phyloP scores from a whole-genome alignment of 2,329 filamentous ascomycete species.

The Hypoxylon sp. region DNA sequence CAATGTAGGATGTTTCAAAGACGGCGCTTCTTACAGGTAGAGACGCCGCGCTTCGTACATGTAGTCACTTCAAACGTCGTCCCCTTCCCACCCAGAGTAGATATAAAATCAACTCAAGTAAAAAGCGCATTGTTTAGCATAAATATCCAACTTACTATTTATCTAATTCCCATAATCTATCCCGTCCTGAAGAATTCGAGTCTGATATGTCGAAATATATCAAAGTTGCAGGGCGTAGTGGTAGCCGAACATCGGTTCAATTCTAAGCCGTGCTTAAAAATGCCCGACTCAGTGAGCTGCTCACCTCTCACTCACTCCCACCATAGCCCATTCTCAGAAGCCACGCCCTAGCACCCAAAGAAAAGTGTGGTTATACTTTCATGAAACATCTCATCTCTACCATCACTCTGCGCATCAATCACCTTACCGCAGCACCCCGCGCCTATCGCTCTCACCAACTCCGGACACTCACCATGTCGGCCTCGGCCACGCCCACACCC shows the following conservation, averaged over 20 bases:
- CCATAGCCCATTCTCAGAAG: not conserved
- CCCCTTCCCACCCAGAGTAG: no score
- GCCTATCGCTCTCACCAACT: not conserved
- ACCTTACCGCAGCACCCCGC: not conserved
- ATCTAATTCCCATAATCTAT: no score
- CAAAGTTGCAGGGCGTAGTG: not conserved
- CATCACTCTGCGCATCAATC: not conserved
- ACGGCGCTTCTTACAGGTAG: not conserved
- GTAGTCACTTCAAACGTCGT: not conserved
- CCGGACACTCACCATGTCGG: slow-evolving; percentile 23
- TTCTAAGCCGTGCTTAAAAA: slow-evolving; percentile 20
- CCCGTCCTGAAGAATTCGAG: no score
- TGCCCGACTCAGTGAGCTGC: not conserved
- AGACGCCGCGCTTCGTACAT: not conserved
- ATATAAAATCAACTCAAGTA: not conserved
- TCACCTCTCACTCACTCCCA: not conserved
- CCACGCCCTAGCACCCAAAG: not conserved
- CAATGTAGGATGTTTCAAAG: not conserved
- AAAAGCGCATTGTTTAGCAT: not conserved
- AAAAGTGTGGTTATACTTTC: not conserved
- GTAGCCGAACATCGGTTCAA: slow-evolving; percentile 17
- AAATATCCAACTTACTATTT: no score
- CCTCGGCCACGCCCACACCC: slow-evolving; percentile 20
- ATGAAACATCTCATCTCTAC: slow-evolving; percentile 16
- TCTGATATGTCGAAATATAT: slow-evolving; percentile 19